Evolutionary conservation across 176 grass and related monocot species (phyloP).

Genomic region (Carex littledalei): DNA sequence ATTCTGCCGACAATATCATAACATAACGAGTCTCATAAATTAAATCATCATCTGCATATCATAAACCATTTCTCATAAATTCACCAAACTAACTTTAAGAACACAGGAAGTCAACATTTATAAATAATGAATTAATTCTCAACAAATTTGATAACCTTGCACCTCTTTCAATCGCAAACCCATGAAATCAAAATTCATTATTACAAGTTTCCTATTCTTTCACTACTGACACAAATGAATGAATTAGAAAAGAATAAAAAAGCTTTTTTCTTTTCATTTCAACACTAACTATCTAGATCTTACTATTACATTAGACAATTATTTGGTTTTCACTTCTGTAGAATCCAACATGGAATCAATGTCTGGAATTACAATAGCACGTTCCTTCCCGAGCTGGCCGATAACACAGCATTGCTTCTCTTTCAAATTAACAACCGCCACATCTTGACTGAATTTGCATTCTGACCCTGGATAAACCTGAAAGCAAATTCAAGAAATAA

Average conservation of each 20-base stretch:
- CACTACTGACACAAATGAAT: background rate
- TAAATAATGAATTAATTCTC: no score
- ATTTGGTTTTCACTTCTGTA: background rate
- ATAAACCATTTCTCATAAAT: background rate
- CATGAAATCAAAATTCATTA: no score
- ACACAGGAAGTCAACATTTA: no score
- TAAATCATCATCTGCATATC: background rate
- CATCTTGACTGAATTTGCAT: conserved; percentile 52
- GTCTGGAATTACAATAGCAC: conserved; percentile 48
- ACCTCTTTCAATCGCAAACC: no score
- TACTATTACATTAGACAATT: background rate
- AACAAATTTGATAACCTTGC: no score
- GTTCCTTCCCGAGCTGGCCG: conserved; percentile 49
- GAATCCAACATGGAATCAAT: conserved; percentile 47
- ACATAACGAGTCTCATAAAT: background rate
- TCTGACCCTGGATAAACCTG: conserved; percentile 66
- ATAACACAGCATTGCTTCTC: conserved; percentile 71
- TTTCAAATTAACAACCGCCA: conserved; percentile 44
- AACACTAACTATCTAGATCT: background rate
- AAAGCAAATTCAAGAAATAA: conserved; percentile 5
- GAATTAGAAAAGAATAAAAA: background rate
- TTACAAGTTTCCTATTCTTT: no score
- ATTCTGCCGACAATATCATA: background rate
- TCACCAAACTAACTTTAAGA: background rate
- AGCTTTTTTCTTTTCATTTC: background rate